Conservation (phyloP, 2,329 filamentous ascomycete genomes). For the Exserohilum turcica region DNA sequence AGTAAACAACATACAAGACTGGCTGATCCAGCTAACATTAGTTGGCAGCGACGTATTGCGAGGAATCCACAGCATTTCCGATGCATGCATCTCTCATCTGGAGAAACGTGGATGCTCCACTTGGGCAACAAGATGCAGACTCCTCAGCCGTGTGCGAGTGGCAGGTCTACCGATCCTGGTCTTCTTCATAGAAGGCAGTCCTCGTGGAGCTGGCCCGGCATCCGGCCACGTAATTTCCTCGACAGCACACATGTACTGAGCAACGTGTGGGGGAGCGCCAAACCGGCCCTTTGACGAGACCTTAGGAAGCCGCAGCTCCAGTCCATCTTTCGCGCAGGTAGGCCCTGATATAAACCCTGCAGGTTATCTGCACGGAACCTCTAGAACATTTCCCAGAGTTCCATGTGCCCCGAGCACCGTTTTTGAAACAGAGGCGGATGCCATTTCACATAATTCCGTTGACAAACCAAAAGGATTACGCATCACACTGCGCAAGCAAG, state of each 20-base stretch:
- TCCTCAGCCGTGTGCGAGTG: not conserved
- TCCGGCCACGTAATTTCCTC: not conserved
- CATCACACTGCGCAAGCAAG: not conserved
- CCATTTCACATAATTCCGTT: not conserved
- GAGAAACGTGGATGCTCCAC: not conserved
- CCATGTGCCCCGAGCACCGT: not conserved
- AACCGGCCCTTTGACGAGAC: not conserved
- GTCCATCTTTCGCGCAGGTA: not conserved
- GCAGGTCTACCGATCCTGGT: slow-evolving; percentile 1
- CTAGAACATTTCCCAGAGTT: not conserved
- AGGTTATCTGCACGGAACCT: not conserved
- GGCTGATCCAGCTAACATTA: not conserved
- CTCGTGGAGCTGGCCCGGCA: not conserved
- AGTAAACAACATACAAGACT: not conserved
- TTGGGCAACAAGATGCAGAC: not conserved
- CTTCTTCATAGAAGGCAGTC: not conserved
- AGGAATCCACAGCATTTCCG: not conserved
- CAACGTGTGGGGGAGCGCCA: not conserved
- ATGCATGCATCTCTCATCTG: slow-evolving; percentile 2
- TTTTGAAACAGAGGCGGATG: not conserved
- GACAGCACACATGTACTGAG: not conserved
- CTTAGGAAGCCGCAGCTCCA: not conserved
- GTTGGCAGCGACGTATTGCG: not conserved
- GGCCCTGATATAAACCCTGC: not conserved
- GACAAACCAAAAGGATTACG: not conserved